phyloP scores from a whole-genome alignment of 2,329 filamentous ascomycete genomes.

The Helotiales sp. region DNA sequence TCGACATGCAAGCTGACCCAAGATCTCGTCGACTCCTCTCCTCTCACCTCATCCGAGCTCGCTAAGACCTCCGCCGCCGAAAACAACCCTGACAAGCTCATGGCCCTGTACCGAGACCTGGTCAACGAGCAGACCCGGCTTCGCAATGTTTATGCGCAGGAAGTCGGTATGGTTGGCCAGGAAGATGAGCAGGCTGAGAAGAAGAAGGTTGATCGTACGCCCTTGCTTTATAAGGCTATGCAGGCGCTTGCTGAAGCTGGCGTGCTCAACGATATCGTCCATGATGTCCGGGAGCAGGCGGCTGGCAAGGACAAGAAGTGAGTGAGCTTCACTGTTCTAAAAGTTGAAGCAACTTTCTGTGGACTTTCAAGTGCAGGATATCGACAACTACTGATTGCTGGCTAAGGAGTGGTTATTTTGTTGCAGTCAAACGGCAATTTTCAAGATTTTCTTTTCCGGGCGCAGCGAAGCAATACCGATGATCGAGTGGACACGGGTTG shows the following conservation, averaged over 20 bases:
- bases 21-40: neutral
- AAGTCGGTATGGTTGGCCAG: slow-evolving; percentile 51
- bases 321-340: neutral
- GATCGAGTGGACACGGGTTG: neutral
- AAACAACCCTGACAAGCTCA: slow-evolving; percentile 38
- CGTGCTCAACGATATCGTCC: slow-evolving; percentile 54
- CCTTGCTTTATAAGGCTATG: slow-evolving; percentile 72
- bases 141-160: slow-evolving; percentile 54
- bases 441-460: neutral
- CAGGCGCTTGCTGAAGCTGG: slow-evolving; percentile 70
- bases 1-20: slow-evolving; percentile 3
- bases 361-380: neutral
- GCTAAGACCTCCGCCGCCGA: slow-evolving; percentile 24
- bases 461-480: neutral
- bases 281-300: slow-evolving; percentile 8
- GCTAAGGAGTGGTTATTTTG: neutral
- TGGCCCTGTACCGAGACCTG: slow-evolving; percentile 48
- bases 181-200: slow-evolving; percentile 59
- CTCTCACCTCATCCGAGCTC: neutral
- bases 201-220: slow-evolving; percentile 70
- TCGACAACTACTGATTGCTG: neutral
- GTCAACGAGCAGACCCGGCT: slow-evolving; percentile 49
- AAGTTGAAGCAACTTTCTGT: neutral
- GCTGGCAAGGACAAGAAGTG: neutral
- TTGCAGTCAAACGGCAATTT: neutral